Evolutionary conservation across 345 rosid genomes (phyloP), one percentile per base, ranked within the genome.

Genomic region (Hypericum perforatum): DNA sequence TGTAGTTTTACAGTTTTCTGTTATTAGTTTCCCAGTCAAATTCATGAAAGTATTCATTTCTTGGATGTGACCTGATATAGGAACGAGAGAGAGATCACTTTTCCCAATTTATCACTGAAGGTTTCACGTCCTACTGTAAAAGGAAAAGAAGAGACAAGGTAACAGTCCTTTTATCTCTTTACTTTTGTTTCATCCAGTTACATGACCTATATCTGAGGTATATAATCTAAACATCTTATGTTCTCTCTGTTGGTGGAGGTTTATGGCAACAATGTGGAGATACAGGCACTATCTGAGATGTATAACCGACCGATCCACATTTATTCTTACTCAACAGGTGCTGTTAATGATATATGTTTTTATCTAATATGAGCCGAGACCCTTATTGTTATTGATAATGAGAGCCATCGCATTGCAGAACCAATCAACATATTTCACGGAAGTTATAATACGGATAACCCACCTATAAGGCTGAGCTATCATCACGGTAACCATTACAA

Each of bases 141-240:
- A 76, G 99, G 84, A 94, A 94, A 70, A 84, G 96, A 78, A 82
- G 95, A 71, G 89, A 94, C 65, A 89, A 89, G 99, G 99, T 89
- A 76, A 13, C 5, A 9, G 8, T 7, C 16, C 49, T 45, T 7
- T 10, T 7, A 11, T 7, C 10, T 8, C 32, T 46, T 12, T 14
- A 11, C 12, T n/a, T 6, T 16, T 45, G n/a, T 45, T 45, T 45
- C 6, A 45, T 45, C n/a, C 15, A 11, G 48, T 45, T 45, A 32
- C 10, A 13, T 22, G 32, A 22, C 32, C 32, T 22, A 22, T 22
- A 1, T 22, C 32, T 22, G 32, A 22, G 32, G 4, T 22, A 22
- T n/a, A n/a, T n/a, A n/a, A n/a, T n/a, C 32, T 22, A 22, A 22
- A 22, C 4, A 4, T 22, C 32, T n/a, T n/a, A 4, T 22, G 32